Conservation (phyloP, 176 grass and related monocot genomes). For the Oryza meyeriana region DNA sequence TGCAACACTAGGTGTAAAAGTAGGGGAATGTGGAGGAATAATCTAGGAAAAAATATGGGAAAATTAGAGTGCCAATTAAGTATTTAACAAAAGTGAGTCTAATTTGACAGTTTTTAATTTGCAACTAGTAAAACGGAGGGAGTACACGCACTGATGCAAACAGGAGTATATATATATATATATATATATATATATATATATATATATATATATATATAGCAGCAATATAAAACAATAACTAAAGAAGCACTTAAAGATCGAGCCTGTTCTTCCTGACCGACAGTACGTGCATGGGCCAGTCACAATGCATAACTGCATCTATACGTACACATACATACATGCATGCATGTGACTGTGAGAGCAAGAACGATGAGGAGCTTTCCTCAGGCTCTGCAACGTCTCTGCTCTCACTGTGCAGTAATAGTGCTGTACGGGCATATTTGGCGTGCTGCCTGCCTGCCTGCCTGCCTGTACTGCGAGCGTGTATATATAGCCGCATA, state of each 20-base stretch:
- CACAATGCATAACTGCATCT: not conserved
- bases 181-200: not conserved
- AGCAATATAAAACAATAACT: not conserved
- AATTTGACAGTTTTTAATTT: no score
- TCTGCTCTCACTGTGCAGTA: not conserved
- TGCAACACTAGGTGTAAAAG: no score
- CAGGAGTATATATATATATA: not conserved
- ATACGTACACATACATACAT: not conserved
- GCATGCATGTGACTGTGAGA: not conserved
- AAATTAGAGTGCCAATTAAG: no score
- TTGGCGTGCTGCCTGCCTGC: not conserved
- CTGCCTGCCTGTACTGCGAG: not conserved
- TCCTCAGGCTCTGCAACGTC: not conserved
- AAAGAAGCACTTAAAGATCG: not conserved
- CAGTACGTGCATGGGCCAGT: not conserved
- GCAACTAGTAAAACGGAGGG: not conserved
- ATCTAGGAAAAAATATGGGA: no score
- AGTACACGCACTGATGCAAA: not conserved
- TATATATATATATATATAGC: no score
- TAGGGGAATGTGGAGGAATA: no score
- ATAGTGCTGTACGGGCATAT: not conserved
- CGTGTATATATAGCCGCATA: not conserved
- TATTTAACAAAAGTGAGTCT: no score
- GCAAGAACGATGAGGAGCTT: not conserved
- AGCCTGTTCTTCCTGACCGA: not conserved